A percentile compares a stretch with the other conserved stretches of the same genome.
Conservation (phyloP, 2,329 filamentous ascomycete genomes). For the Colletotrichum lindemuthianum region DNA sequence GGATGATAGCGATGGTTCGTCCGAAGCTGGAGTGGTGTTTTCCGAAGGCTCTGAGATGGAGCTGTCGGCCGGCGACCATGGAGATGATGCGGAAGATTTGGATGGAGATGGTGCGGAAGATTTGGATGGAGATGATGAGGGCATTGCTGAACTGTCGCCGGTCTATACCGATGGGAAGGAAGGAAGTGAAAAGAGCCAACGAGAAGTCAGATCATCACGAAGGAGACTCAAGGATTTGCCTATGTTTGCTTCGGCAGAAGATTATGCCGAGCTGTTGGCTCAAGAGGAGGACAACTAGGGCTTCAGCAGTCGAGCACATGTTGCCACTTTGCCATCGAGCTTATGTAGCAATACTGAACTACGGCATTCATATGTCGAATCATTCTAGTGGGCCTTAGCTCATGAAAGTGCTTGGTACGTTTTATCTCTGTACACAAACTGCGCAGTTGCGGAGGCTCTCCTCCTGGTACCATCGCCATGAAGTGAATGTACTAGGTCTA, state of each 20-base stretch:
- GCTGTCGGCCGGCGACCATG: conserved; percentile 54
- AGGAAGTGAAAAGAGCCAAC: conserved; percentile 52
- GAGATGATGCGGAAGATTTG: conserved; percentile 50
- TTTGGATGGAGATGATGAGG: conserved; percentile 41
- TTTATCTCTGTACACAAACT: conserved; percentile 58
- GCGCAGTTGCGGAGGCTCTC: conserved; percentile 54
- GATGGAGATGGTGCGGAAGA: conserved; percentile 56
- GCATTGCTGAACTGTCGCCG: conserved; percentile 1
- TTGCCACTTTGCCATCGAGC: too few species aligned
- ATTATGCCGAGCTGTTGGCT: conserved; percentile 87
- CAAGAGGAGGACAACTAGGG: conserved; percentile 67
- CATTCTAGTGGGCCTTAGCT: conserved; percentile 58
- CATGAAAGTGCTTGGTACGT: conserved; percentile 58
- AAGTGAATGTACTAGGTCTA: conserved; percentile 56
- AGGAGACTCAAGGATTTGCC: conserved; percentile 90
- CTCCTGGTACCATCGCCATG: conserved; percentile 52
- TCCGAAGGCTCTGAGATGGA: conserved; percentile 55
- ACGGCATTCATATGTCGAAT: conserved; percentile 59
- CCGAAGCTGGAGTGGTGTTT: conserved; percentile 28
- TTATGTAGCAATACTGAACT: too few species aligned
- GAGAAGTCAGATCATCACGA: conserved; percentile 68
- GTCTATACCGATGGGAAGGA: conserved; percentile 6
- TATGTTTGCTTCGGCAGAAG: conserved; percentile 91
- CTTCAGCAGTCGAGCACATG: background rate
- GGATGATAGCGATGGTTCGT: conserved; percentile 50